A percentile compares a stretch with the other conserved stretches of the same genome.
Evolutionary conservation across 305 asterid species (phyloP).

Genomic region (Fraxinus baroniana): DNA sequence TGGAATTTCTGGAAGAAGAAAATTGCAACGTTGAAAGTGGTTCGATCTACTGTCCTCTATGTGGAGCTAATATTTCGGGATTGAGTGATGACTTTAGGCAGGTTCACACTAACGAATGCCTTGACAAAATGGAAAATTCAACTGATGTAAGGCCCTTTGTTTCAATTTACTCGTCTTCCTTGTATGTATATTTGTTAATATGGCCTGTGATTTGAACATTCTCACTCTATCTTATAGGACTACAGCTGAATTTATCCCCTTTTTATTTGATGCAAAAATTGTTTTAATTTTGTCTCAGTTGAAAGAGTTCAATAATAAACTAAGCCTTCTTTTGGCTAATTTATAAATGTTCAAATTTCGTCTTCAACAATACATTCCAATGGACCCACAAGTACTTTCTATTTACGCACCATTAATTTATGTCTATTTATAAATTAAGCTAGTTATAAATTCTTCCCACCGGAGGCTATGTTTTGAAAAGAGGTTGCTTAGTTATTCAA

Average conservation of each 20-base stretch:
- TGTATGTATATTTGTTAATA: background rate
- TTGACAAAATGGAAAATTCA: slow-evolving; percentile 55
- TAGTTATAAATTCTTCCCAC: background rate
- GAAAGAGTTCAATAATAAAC: background rate
- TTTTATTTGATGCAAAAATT: background rate
- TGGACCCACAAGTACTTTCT: background rate
- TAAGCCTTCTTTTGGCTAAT: background rate
- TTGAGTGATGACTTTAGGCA: slow-evolving; percentile 57
- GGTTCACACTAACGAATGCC: slow-evolving; percentile 81
- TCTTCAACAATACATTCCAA: background rate
- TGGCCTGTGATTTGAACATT: background rate
- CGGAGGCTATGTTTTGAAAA: background rate
- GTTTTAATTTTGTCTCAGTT: background rate
- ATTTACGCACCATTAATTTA: background rate
- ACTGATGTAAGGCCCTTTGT: slow-evolving; percentile 41
- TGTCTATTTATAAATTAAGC: background rate
- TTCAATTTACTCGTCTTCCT: slow-evolving; percentile 5
- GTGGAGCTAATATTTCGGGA: slow-evolving; percentile 70
- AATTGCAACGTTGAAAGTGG: slow-evolving; percentile 8
- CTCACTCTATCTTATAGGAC: background rate
- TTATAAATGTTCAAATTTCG: background rate
- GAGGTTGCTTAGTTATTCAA: background rate
- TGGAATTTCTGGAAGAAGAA: slow-evolving; percentile 21
- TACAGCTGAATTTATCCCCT: background rate
- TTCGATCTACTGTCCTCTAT: slow-evolving; percentile 66